Percentiles rank a stretch among this genome's conserved stretches.
These are phyloP conservation scores for Agaricus sinodeliciosus DNA, from an alignment of 768 basidiomycete genomes.

Conservation along the genomic window DNA sequence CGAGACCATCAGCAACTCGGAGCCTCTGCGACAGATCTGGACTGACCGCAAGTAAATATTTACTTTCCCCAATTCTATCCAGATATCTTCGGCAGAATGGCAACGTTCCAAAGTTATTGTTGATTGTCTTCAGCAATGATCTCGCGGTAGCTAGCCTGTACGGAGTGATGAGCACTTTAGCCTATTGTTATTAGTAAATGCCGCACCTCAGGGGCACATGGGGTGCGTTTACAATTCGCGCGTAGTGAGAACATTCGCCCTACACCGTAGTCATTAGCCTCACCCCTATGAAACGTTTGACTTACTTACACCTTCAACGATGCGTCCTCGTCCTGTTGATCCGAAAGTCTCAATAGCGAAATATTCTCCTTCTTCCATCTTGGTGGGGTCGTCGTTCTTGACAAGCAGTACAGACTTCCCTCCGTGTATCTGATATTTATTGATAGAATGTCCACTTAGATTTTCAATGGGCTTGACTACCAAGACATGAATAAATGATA, in stretches of 20 bases:
- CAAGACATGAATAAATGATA: neutral
- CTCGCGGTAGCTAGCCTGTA: slow-evolving; percentile 77
- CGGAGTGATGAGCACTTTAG: neutral
- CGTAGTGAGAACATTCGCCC: slow-evolving; percentile 96
- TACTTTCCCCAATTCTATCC: slow-evolving; percentile 87
- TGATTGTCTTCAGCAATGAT: slow-evolving; percentile 79
- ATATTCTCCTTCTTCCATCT: slow-evolving; percentile 99
- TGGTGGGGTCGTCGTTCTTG: slow-evolving; percentile 83
- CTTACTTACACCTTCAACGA: slow-evolving; percentile 66
- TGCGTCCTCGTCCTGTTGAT: slow-evolving; percentile 86
- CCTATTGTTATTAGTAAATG: neutral
- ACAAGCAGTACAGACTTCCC: slow-evolving; percentile 90
- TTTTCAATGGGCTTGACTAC: slow-evolving; percentile 91
- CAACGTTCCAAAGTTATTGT: slow-evolving; percentile 88
- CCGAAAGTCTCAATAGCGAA: slow-evolving; percentile 99
- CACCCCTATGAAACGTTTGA: neutral
- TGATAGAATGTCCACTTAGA: slow-evolving; percentile 92
- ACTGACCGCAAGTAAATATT: slow-evolving; percentile 83
- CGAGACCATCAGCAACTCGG: neutral
- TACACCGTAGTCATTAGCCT: slow-evolving; percentile 21
- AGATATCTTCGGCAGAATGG: slow-evolving; percentile 96
- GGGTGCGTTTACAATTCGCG: slow-evolving; percentile 62
- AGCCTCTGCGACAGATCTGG: neutral
- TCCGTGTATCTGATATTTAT: slow-evolving; percentile 87
- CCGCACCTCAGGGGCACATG: slow-evolving; percentile 68